These are phyloP conservation scores for Aspergillus sp. DNA, from an alignment of 2,329 filamentous ascomycete species.

Conservation along the genomic window DNA sequence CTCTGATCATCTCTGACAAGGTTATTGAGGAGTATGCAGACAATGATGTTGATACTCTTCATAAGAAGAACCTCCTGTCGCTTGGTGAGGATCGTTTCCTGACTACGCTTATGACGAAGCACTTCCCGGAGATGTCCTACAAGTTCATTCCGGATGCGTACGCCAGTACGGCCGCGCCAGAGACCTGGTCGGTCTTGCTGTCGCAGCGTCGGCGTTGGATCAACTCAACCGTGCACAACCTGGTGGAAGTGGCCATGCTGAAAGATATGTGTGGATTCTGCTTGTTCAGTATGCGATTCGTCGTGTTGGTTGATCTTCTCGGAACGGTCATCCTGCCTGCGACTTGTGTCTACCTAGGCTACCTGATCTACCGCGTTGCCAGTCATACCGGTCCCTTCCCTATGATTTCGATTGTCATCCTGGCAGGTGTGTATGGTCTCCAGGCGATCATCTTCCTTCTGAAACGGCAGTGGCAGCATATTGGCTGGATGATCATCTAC, in stretches of 20 bases:
- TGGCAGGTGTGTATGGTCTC: conserved; percentile 90
- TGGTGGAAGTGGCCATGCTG: conserved; percentile 85
- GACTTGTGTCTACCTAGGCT: conserved; percentile 81
- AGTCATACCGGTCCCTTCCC: conserved; percentile 74
- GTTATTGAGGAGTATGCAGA: conserved; percentile 87
- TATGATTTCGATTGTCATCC: conserved; percentile 80
- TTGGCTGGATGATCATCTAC: conserved; percentile 92
- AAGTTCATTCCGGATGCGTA: conserved; percentile 95
- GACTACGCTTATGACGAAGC: conserved; percentile 96
- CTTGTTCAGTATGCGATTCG: conserved; percentile 96
- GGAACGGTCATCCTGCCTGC: conserved; percentile 91
- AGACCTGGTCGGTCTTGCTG: conserved; percentile 88
- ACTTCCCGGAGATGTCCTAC: conserved; percentile 93
- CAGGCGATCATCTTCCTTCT: conserved; percentile 96
- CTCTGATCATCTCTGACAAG: conserved; percentile 86
- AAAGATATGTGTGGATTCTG: conserved; percentile 98
- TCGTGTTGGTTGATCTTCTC: conserved; percentile 91
- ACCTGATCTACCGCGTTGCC: conserved; percentile 79
- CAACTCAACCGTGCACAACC: conserved; percentile 96
- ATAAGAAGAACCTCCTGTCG: conserved; percentile 90
- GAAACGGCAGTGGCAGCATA: conserved; percentile 96
- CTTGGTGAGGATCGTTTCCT: conserved; percentile 96
- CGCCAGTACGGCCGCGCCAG: conserved; percentile 88
- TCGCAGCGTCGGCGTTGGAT: conserved; percentile 99
- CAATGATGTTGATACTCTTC: conserved; percentile 87